A percentile compares a stretch with the other conserved stretches of the same genome.
These are phyloP conservation scores for Coleophoma cylindrospora DNA, from an alignment of 2,329 filamentous ascomycete genomes.

Conservation along the genomic window DNA sequence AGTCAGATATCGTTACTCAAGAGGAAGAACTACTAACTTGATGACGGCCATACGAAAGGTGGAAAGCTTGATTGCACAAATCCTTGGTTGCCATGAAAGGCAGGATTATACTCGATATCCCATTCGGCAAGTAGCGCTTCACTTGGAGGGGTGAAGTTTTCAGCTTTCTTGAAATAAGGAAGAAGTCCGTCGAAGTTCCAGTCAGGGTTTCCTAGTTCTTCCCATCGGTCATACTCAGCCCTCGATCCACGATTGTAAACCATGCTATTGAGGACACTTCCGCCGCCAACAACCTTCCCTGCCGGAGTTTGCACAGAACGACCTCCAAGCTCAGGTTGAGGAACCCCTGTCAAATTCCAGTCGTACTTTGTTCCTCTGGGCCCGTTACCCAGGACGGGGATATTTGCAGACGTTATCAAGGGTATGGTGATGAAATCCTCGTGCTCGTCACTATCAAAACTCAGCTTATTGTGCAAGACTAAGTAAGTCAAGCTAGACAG, in stretches of 20 bases:
- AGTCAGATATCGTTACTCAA: not conserved
- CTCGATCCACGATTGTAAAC: constrained; percentile 30
- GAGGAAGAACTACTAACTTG: constrained; percentile 14
- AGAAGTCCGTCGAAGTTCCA: constrained; percentile 37
- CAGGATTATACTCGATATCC: constrained; percentile 26
- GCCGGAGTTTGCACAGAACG: constrained; percentile 4
- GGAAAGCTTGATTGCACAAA: constrained; percentile 34
- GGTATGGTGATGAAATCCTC: constrained; percentile 7
- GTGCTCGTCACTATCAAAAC: not conserved
- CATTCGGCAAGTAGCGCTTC: constrained; percentile 25
- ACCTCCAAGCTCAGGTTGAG: constrained; percentile 2
- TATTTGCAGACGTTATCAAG: constrained; percentile 2
- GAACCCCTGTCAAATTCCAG: constrained; percentile 6
- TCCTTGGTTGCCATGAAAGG: constrained; percentile 29
- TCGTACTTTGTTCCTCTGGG: constrained; percentile 5
- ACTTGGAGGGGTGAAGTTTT: constrained; percentile 29
- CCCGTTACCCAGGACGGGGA: not conserved
- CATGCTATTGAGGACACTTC: constrained; percentile 35
- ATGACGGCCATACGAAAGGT: constrained; percentile 30
- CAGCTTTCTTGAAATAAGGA: constrained; percentile 36
- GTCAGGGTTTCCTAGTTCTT: constrained; percentile 36
- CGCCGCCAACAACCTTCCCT: constrained; percentile 27
- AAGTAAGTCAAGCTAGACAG: not conserved
- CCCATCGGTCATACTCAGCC: constrained; percentile 40
- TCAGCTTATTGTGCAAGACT: not conserved